A percentile compares a stretch with the other conserved stretches of the same genome.
Conservation (phyloP, 1,139 yeast species). For the Yamadazyma friedrichii region DNA sequence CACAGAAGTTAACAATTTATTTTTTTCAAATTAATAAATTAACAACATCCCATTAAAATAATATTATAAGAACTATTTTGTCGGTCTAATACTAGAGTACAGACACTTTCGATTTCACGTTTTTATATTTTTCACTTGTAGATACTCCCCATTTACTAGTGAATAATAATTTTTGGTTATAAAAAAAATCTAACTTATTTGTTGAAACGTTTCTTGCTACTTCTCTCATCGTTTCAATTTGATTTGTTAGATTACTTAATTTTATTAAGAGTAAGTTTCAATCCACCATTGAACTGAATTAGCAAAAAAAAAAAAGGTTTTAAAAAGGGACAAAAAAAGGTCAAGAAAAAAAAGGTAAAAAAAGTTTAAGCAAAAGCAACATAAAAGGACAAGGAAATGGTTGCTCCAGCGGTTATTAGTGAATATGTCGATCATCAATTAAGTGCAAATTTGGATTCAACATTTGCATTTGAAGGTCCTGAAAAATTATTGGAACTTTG, state of each 20-base stretch:
- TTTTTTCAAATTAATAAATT: not conserved
- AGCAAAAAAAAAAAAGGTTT: too few relatives aligned
- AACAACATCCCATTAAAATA: not conserved
- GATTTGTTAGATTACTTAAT: conserved; percentile 13
- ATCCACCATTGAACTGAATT: conserved; percentile 23
- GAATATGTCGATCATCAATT: conserved; percentile 73
- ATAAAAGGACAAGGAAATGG: conserved; percentile 23
- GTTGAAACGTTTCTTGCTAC: conserved; percentile 53
- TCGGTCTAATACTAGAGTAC: conserved; percentile 1
- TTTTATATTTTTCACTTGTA: conserved; percentile 27
- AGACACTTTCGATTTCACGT: conserved; percentile 7
- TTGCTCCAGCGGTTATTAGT: conserved; percentile 43
- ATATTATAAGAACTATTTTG: not conserved
- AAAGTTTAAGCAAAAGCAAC: not conserved
- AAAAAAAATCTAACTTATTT: conserved; percentile 14
- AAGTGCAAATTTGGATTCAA: conserved; percentile 78
- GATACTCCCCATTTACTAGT: conserved; percentile 39
- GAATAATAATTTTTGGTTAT: conserved; percentile 22
- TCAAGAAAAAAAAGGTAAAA: conserved; percentile 13
- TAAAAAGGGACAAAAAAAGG: conserved; percentile 16
- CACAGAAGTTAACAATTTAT: not conserved
- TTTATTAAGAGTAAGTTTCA: conserved; percentile 45
- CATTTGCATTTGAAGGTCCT: conserved; percentile 95
- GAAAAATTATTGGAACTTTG: conserved; percentile 90
- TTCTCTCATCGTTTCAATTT: conserved; percentile 46